Conservation (phyloP, 2,329 filamentous ascomycete genomes). For the Ascochyta fabae region DNA sequence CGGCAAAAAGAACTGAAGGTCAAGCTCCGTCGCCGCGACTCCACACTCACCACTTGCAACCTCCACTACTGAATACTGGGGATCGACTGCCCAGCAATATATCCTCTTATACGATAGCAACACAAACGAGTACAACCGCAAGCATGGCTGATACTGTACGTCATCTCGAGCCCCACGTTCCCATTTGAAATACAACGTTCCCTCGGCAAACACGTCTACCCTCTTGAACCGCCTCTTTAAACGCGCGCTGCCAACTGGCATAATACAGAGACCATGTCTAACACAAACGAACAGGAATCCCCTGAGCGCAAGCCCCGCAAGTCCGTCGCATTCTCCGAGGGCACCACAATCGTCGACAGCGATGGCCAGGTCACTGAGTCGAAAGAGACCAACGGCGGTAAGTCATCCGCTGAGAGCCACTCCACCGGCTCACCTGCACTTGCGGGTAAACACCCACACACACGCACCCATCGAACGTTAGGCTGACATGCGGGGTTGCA, state of each 20-base stretch:
- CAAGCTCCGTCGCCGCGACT: constrained; percentile 19
- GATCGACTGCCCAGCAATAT: not conserved
- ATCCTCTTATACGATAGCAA: constrained; percentile 6
- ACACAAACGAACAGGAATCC: constrained; percentile 47
- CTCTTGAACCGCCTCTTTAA: not conserved
- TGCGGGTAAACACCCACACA: constrained; percentile 25
- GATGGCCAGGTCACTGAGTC: constrained; percentile 85
- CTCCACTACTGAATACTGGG: constrained; percentile 9
- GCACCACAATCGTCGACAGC: constrained; percentile 83
- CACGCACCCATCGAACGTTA: constrained; percentile 4
- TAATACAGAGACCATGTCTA: constrained; percentile 20
- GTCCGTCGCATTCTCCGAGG: constrained; percentile 91
- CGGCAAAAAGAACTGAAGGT: constrained; percentile 26
- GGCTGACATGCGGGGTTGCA: constrained; percentile 33
- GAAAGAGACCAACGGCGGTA: constrained; percentile 72
- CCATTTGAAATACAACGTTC: constrained; percentile 29
- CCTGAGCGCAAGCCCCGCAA: constrained; percentile 79
- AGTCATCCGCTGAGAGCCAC: constrained; percentile 83
- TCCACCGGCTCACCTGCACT: constrained; percentile 22
- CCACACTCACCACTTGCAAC: constrained; percentile 12
- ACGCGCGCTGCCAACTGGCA: not conserved
- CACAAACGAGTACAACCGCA: constrained; percentile 43
- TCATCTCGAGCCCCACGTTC: constrained; percentile 35
- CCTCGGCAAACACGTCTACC: not conserved
- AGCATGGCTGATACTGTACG: constrained; percentile 60